A percentile compares a stretch with the other conserved stretches of the same genome.
Conservation (phyloP, 1,284 basidiomycete genomes). For the Leccinum solheimii region DNA sequence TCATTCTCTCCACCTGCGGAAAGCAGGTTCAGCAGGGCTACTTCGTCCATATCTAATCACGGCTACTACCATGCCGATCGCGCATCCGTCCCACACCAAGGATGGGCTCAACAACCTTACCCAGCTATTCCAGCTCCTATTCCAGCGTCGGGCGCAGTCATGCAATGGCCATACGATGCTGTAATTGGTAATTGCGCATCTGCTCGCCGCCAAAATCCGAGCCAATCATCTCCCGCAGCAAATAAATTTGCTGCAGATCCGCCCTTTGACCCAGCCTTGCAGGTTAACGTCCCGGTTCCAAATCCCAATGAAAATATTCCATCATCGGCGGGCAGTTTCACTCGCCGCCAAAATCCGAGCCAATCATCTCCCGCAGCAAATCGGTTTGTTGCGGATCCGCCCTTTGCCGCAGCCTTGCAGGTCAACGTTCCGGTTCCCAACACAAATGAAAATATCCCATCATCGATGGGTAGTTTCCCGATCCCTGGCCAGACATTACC, state of each 20-base stretch:
- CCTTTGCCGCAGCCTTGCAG: conserved; percentile 6
- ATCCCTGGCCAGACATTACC: background rate
- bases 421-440: background rate
- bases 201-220: background rate
- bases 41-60: conserved; percentile 14
- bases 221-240: conserved; percentile 3
- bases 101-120: conserved; percentile 1
- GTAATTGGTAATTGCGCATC: background rate
- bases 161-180: background rate
- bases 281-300: background rate
- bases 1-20: conserved; percentile 5
- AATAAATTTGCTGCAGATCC: background rate
- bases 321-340: background rate
- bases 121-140: background rate
- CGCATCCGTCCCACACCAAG: conserved; percentile 5
- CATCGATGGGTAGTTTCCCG: background rate
- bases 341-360: background rate
- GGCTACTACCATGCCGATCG: conserved; percentile 16
- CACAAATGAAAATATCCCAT: conserved; percentile 3
- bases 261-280: conserved; percentile 3
- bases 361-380: conserved; percentile 3
- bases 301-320: conserved; percentile 3
- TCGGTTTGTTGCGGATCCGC: background rate
- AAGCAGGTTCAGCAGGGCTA: conserved; percentile 5
- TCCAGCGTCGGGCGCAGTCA: background rate